Evolutionary conservation across 1,139 yeast genomes (phyloP).

Genomic region (Lodderomyces elongisporus): DNA sequence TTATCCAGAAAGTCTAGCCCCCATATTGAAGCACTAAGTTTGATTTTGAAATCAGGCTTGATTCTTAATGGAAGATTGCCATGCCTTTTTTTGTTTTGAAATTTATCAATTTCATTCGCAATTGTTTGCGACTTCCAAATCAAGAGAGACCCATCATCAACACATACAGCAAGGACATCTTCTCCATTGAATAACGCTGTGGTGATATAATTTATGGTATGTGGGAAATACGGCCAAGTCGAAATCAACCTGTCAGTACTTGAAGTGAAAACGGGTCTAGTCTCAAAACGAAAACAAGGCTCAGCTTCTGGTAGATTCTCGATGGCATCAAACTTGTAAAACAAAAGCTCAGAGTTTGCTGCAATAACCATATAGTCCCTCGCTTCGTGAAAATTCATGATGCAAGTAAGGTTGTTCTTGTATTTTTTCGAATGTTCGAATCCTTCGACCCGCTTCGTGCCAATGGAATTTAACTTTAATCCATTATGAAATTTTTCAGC

Average conservation of each 20-base stretch:
- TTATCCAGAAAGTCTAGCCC: slow-evolving; percentile 46
- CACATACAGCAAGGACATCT: slow-evolving; percentile 42
- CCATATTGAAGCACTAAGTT: slow-evolving; percentile 54
- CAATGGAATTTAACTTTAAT: slow-evolving; percentile 19
- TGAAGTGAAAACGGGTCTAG: slow-evolving; percentile 35
- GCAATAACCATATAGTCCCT: slow-evolving; percentile 24
- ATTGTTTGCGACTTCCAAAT: slow-evolving; percentile 35
- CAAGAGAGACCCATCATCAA: slow-evolving; percentile 54
- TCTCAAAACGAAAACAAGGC: slow-evolving; percentile 32
- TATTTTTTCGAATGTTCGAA: slow-evolving; percentile 15
- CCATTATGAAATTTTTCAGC: slow-evolving; percentile 28
- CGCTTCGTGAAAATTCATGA: slow-evolving; percentile 11
- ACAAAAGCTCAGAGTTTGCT: slow-evolving; percentile 25
- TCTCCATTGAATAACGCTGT: slow-evolving; percentile 21
- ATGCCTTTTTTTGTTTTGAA: slow-evolving; percentile 1
- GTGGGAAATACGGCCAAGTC: slow-evolving; percentile 52
- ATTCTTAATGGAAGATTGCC: slow-evolving; percentile 12
- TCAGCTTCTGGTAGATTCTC: slow-evolving; percentile 20
- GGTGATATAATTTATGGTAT: slow-evolving; percentile 48
- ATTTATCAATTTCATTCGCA: slow-evolving; percentile 14
- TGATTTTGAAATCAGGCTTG: slow-evolving; percentile 34
- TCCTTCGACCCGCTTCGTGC: slow-evolving; percentile 13
- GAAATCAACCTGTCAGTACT: slow-evolving; percentile 35
- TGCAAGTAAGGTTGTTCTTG: slow-evolving; percentile 32
- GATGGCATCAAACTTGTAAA: slow-evolving; percentile 24